Base-by-base conservation (phyloP, 768 basidiomycete species). In the Trametes maxima region DNA sequence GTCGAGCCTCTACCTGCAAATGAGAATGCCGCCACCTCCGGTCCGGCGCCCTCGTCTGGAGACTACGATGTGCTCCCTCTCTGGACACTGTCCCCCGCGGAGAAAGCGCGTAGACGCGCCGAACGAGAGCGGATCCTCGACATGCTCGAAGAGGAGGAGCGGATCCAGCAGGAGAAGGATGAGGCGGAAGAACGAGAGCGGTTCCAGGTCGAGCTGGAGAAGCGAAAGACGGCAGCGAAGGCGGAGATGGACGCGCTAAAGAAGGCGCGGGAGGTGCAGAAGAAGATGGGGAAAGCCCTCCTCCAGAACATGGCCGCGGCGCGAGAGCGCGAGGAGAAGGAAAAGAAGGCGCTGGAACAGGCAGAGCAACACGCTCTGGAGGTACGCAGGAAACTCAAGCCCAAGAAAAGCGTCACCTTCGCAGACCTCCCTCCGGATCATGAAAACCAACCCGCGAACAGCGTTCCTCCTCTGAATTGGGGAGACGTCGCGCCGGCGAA, bases 241-340 rank as follows among this genome's bases (percentile, higher is more conserved):
- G 61, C 65, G 5, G 78, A 82, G 57, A 68, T 79, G 57, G 75
- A 79, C 40, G 73, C 62, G 43, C 54, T 79, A 25, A 78, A 74
- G 58, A 69, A 72, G 19, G 69, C 75, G 19, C 75, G 72, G 42
- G 78, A 87, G 59, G 74, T 90, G 70, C 89, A 90, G 71, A 88
- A 85, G 77, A 89, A 85, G 75, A 90, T 93, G 88, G 90, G 89
- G 2, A 85, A 80, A 65, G 85, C 88, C 0, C 76, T 92, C 40
- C 59, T 92, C 42, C 72, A 73, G 47, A 80, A 80, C 57, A 69
- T 82, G 57, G 72, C 78, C 6, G 72, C 79, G 46, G 72, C 77
- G 17, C 77, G 73, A 53, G 77, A 77, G 57, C 67, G 74, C 39
- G 79, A 75, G 37, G 75, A 77, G 28, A 72, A 74, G 52, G 76